Conservation (phyloP, 2,329 filamentous ascomycete genomes). For the Aspergillus spinulosporus region DNA sequence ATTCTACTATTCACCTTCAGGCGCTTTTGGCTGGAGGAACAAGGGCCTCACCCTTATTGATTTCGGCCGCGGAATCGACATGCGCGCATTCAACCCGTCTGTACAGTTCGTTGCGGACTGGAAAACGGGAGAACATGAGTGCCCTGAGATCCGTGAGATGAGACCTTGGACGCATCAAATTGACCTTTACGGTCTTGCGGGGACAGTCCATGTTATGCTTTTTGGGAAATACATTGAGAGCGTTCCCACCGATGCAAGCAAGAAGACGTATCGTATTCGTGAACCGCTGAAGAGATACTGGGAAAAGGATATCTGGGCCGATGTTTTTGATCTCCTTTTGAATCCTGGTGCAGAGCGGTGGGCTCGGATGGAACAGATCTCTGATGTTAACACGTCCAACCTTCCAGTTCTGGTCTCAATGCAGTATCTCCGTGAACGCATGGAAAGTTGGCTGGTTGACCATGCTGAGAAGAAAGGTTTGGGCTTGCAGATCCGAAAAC, state of each 20-base stretch:
- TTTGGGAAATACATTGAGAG: slow-evolving; percentile 97
- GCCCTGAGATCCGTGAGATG: slow-evolving; percentile 90
- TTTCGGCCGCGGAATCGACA: slow-evolving; percentile 92
- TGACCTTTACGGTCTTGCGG: slow-evolving; percentile 91
- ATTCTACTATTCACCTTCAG: slow-evolving; percentile 69
- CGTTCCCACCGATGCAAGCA: slow-evolving; percentile 18
- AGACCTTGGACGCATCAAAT: slow-evolving; percentile 97
- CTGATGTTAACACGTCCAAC: neutral
- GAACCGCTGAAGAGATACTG: slow-evolving; percentile 92
- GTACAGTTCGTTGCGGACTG: slow-evolving; percentile 94
- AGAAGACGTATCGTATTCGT: slow-evolving; percentile 73
- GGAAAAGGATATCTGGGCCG: slow-evolving; percentile 87
- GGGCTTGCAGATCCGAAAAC: slow-evolving; percentile 56
- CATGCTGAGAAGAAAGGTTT: slow-evolving; percentile 79
- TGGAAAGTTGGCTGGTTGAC: slow-evolving; percentile 79
- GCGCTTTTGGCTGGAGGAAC: slow-evolving; percentile 72
- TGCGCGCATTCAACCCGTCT: slow-evolving; percentile 73
- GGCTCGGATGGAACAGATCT: slow-evolving; percentile 50
- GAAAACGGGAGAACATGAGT: slow-evolving; percentile 84
- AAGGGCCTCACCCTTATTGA: slow-evolving; percentile 88
- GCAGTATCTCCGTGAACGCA: slow-evolving; percentile 67
- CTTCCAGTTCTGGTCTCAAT: slow-evolving; percentile 75
- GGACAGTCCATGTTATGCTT: slow-evolving; percentile 81
- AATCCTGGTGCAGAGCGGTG: slow-evolving; percentile 68
- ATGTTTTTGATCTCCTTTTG: slow-evolving; percentile 79